Evolutionary conservation across 1,139 yeast genomes (phyloP).

Genomic region (Hansenula lynferdii): DNA sequence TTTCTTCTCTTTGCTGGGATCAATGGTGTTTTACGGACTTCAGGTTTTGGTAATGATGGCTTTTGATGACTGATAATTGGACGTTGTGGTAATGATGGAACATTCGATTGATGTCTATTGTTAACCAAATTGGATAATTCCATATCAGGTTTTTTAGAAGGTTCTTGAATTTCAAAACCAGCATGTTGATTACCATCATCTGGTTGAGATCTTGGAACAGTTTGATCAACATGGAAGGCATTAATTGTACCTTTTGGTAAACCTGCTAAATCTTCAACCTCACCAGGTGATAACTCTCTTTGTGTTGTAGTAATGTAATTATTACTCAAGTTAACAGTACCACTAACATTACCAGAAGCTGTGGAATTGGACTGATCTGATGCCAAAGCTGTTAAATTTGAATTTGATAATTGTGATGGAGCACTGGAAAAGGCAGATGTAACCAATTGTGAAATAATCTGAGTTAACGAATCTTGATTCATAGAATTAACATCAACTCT

Average conservation of each 20-base stretch:
- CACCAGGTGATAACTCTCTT: slow-evolving; percentile 21
- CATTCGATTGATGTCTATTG: too few relatives aligned
- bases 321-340: background rate
- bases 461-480: slow-evolving; percentile 20
- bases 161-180: background rate
- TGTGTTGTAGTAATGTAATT: slow-evolving; percentile 1
- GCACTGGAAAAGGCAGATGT: slow-evolving; percentile 7
- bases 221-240: slow-evolving; percentile 21
- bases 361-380: too few relatives aligned
- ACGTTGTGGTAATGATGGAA: too few relatives aligned
- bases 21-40: too few relatives aligned
- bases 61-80: too few relatives aligned
- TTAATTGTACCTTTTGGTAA: slow-evolving; percentile 29
- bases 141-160: slow-evolving; percentile 7
- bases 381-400: too few relatives aligned
- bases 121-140: slow-evolving; percentile 10
- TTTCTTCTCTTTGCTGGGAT: slow-evolving; percentile 16
- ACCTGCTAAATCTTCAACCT: slow-evolving; percentile 30
- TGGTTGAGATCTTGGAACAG: slow-evolving; percentile 1
- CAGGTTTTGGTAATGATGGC: background rate
- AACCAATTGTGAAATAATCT: slow-evolving; percentile 29
- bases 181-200: background rate
- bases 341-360: background rate
- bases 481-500: slow-evolving; percentile 15
- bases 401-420: background rate